phyloP scores from a whole-genome alignment of 495 filamentous ascomycete species.

The Podospora tetraspora region DNA sequence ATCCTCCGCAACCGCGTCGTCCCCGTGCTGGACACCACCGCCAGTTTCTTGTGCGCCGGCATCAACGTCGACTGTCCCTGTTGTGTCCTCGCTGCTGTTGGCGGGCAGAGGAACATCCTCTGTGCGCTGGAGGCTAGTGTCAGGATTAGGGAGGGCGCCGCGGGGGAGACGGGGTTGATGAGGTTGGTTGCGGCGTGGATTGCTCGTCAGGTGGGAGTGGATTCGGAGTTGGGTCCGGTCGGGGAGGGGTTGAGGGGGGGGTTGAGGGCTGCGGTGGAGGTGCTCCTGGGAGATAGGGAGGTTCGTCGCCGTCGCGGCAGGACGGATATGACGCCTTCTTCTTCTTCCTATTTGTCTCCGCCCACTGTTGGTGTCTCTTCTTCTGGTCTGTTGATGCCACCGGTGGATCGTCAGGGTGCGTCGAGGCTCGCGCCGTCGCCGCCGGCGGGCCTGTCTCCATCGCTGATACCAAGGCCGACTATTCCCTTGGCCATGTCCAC shows the following conservation, averaged over 20 bases:
- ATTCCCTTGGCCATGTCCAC: no score
- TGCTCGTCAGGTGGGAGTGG: no score
- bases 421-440: background rate
- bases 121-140: constrained; percentile 35
- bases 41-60: no score
- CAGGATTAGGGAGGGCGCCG: constrained; percentile 20
- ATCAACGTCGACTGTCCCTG: constrained; percentile 36
- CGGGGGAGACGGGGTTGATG: constrained; percentile 25
- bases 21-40: no score
- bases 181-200: constrained; percentile 40
- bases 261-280: no score
- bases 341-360: background rate
- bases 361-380: background rate
- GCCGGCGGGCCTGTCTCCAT: background rate
- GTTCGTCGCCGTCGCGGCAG: no score
- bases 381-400: background rate
- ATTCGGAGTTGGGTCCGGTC: no score
- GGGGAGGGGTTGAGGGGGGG: background rate
- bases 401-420: background rate
- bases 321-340: background rate
- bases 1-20: background rate
- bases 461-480: background rate
- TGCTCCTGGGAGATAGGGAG: no score
- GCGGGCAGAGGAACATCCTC: constrained; percentile 33
- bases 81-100: constrained; percentile 42